Evolutionary conservation across 139 green algal species (phyloP).

Genomic region (Pleodorina starrii): DNA sequence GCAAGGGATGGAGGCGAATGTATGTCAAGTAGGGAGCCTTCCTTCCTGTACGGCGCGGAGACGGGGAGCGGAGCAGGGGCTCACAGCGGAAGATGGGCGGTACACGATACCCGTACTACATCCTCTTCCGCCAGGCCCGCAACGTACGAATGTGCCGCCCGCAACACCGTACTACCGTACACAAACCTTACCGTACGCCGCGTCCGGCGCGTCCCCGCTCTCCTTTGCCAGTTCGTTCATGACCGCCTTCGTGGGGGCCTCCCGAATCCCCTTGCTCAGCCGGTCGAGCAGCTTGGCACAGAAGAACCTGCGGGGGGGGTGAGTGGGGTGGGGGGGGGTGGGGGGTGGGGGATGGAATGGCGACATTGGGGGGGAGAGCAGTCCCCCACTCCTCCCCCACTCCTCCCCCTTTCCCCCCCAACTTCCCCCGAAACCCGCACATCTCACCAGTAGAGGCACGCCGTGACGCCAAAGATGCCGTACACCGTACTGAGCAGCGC

Average conservation of each 20-base stretch:
- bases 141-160: no score
- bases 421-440: background rate
- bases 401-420: background rate
- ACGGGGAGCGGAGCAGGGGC: no score
- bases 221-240: conserved; percentile 84
- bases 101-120: no score
- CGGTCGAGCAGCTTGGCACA: conserved; percentile 76
- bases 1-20: no score
- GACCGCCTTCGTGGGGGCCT: conserved; percentile 87
- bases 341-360: background rate
- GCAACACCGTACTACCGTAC: no score
- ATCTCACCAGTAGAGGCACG: conserved; percentile 75
- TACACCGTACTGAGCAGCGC: conserved; percentile 72
- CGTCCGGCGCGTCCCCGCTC: conserved; percentile 79
- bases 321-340: background rate
- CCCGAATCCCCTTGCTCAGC: conserved; percentile 85
- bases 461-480: conserved; percentile 73
- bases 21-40: no score
- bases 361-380: no score
- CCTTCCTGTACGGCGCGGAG: no score
- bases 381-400: background rate
- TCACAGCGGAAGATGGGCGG: no score
- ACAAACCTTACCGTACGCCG: conserved; percentile 85
- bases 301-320: conserved; percentile 64
- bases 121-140: no score